Evolutionary conservation across 192 early-diverging fungal genomes (phyloP), one percentile per base, ranked within the genome.

Genomic region (Backusella tuberculispora): DNA sequence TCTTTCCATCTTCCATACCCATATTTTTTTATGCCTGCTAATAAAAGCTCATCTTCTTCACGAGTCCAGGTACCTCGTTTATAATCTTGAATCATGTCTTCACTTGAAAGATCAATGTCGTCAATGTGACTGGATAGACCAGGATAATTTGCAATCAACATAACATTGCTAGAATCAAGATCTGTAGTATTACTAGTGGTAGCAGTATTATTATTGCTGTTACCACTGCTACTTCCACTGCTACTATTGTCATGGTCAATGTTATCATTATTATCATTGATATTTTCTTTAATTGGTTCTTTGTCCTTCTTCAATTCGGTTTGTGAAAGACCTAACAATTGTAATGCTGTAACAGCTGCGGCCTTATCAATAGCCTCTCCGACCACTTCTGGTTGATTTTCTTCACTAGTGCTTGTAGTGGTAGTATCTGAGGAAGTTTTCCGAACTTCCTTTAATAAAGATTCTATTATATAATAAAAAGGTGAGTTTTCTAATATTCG

Each of bases 1-100:
- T 79, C 78, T 38, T 79, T 79, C 78, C 78, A 79, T 46, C 74
- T 48, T 15, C 78, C 78, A 10, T 79, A 79, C 5, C 78, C 78
- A 14, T 71, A 67, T 6, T 63, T 63, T n/a, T 79, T 79, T 21
- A 79, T 79, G 21, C 78, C 78, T 10, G 69, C 46, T 29, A 79
- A 64, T 26, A 79, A 63, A 41, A 75, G 26, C 7, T 79, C 78
- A 48, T 79, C 78, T 72, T 79, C 78, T 68, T 79, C 78, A 14
- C 68, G 63, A 17, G 78, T 79, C 78, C 78, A 79, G 6, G 47
- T 72, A 48, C 78, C 78, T 24, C 74, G 56, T 48, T 79, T 79
- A 63, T 65, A 74, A 44, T 77, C 71, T n/a, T 77, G 67, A 41
- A 29, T 77, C 64, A 72, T 72, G 37, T 72, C 67, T 41, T 78